Conservation (phyloP, 352 stramenopile genomes). For the Phytophthora cactorum region DNA sequence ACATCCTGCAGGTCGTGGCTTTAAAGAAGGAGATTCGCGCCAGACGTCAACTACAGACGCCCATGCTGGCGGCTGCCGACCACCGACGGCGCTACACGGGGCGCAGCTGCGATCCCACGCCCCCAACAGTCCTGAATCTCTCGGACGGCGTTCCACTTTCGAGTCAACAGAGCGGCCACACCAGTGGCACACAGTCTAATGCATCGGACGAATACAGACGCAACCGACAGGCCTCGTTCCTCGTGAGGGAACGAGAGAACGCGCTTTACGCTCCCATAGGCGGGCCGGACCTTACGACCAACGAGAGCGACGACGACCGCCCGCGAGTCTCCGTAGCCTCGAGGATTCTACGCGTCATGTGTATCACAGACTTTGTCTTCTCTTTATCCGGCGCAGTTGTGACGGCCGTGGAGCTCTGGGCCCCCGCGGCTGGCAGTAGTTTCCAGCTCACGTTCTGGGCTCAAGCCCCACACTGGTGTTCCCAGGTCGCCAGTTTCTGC, state of each 20-base stretch:
- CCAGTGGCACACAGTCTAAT: conserved; percentile 36
- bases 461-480: conserved; percentile 73
- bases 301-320: conserved; percentile 41
- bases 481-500: conserved; percentile 81
- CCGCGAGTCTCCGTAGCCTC: conserved; percentile 61
- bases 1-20: conserved; percentile 61
- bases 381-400: conserved; percentile 66
- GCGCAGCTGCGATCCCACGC: conserved; percentile 23
- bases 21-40: conserved; percentile 38
- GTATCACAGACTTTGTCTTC: conserved; percentile 75
- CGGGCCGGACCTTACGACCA: conserved; percentile 30
- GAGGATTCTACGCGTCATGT: conserved; percentile 71
- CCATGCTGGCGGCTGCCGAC: conserved; percentile 37
- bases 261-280: conserved; percentile 34
- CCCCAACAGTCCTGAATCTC: conserved; percentile 22
- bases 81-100: conserved; percentile 14
- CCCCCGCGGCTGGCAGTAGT: conserved; percentile 20
- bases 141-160: conserved; percentile 10
- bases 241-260: conserved; percentile 33
- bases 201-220: conserved; percentile 40
- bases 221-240: conserved; percentile 32
- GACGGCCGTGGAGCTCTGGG: conserved; percentile 60
- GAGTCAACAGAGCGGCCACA: conserved; percentile 24
- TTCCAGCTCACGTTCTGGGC: conserved; percentile 82
- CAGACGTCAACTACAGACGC: conserved; percentile 38